Base-by-base conservation (phyloP, 768 basidiomycete species). In the Dictyophora rubrovolvata region DNA sequence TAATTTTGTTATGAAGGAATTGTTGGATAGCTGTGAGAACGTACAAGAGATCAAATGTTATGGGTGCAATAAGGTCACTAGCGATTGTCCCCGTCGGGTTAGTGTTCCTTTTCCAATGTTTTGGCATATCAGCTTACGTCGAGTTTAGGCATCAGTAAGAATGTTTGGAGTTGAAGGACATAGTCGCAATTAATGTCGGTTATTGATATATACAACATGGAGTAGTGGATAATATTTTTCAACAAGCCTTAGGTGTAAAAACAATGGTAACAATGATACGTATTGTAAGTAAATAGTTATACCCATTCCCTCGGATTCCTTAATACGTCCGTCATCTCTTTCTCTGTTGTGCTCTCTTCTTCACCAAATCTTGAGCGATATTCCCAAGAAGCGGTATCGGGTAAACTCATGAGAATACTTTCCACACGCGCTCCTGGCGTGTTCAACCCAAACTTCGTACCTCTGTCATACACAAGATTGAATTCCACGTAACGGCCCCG, bases 401-500 rank as follows among this genome's bases (percentile, higher is more conserved):
- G 92, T 55, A 94, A 71, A 69, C 85, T 90, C 90, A 93, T 93
- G 42, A 93, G 69, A 59, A 93, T 90, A 69, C 89, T 90, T 74
- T 94, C 92, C 18, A 93, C 86, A 63, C 92, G 75, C 10, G 90
- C 87, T 20, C 89, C 88, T 23, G 90, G 91, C 2, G 88, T 89
- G 73, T 80, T 81, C 61, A 92, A 72, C 7, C 89, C 90, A 64
- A 91, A 94, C 68, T 88, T 92, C 21, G 91, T 93, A 1, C 91
- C 91, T 49, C 91, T 77, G 66, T 93, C 91, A 63, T 86, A 83
- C 11, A 93, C 83, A 62, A 94, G 70, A 69, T 93, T 93, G 73
- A 93, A 99, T 70, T 99, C 95, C 54, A 95, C 95, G 67, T 97
- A 95, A 62, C 94, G 79, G 0, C 94, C 94, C 22, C 94, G 77